Percentiles rank a stretch among this genome's conserved stretches.
Conservation (phyloP, 192 early-diverging fungal genomes). For the Phycomyces nitens region DNA sequence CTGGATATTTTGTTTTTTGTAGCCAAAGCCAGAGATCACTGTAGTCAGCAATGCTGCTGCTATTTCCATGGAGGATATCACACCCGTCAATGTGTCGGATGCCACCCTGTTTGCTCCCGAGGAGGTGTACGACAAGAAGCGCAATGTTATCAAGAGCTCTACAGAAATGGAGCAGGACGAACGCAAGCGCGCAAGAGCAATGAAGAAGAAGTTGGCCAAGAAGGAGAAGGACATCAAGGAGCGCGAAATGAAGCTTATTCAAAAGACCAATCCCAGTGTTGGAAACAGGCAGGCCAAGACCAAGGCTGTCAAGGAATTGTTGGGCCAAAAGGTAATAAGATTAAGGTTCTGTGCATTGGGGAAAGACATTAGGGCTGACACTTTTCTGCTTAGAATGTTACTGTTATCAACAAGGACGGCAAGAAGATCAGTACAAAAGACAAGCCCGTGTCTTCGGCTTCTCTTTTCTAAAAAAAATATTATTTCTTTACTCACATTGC, state of each 20-base stretch:
- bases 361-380: too few species aligned
- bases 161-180: slow-evolving; percentile 77
- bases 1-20: too few species aligned
- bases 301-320: slow-evolving; percentile 57
- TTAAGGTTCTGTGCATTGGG: too few species aligned
- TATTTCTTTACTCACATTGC: background rate
- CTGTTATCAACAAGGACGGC: slow-evolving; percentile 36
- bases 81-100: slow-evolving; percentile 80
- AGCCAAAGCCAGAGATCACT: slow-evolving; percentile 68
- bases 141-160: slow-evolving; percentile 67
- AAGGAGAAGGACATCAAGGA: slow-evolving; percentile 55
- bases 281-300: slow-evolving; percentile 47
- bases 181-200: slow-evolving; percentile 64
- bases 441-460: slow-evolving; percentile 13
- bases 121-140: slow-evolving; percentile 84
- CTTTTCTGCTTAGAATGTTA: slow-evolving; percentile 21
- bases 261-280: slow-evolving; percentile 40
- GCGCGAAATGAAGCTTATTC: slow-evolving; percentile 44
- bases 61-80: slow-evolving; percentile 92
- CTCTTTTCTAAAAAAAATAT: slow-evolving; percentile 13
- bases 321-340: slow-evolving; percentile 50
- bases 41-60: slow-evolving; percentile 78
- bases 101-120: slow-evolving; percentile 81
- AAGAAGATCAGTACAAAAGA: slow-evolving; percentile 20
- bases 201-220: slow-evolving; percentile 65